Base-by-base conservation (phyloP, 2,329 filamentous ascomycete species). In the Claviceps arundinis region DNA sequence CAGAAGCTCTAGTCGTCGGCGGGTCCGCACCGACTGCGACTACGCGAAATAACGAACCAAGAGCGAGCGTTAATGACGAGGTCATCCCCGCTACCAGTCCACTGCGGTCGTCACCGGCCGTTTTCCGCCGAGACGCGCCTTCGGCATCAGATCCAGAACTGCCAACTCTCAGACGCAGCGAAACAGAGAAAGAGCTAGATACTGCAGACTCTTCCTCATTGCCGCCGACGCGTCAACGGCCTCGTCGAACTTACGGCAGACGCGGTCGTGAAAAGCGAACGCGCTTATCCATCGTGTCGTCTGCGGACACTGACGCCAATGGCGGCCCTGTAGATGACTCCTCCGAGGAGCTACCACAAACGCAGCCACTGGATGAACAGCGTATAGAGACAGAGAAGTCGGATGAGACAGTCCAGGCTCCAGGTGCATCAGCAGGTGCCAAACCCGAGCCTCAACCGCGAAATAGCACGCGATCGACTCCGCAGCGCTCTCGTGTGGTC, bases 71-170 rank as follows among this genome's bases (percentile, higher is more conserved):
- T 11, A 64, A 66, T 2, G 66, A 67, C 44, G 65, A 68, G n/a
- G 65, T 62, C 58, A 70, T 70, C 52, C 67, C 67, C 1, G 67
- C 67, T 46, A 70, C 67, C 26, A 70, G 67, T 38, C 67, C 67
- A n/a, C 55, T 63, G 1, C 58, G 60, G 37, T 62, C 64, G 5
- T 55, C 65, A 4, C 58, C 65, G n/a, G 57, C 57, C 13, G 60
- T 59, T 4, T 52, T 52, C 24, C 59, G 55, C 7, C 54, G 52
- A 11, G 60, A 59, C 13, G 48, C 52, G 5, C 51, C 52, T 0
- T 52, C 52, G 5, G 59, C 58, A 5, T 60, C 62, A 3, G 67
- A 68, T 22, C 61, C 66, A 9, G 69, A 72, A 24, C 40, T 71
- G 56, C 56, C 70, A 52, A 44, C 64, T 54, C 52, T 67, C 3